Percentiles rank a stretch among this genome's conserved stretches.
These are phyloP conservation scores for Arachis monticola DNA, from an alignment of 331 rosid species.

Conservation along the genomic window DNA sequence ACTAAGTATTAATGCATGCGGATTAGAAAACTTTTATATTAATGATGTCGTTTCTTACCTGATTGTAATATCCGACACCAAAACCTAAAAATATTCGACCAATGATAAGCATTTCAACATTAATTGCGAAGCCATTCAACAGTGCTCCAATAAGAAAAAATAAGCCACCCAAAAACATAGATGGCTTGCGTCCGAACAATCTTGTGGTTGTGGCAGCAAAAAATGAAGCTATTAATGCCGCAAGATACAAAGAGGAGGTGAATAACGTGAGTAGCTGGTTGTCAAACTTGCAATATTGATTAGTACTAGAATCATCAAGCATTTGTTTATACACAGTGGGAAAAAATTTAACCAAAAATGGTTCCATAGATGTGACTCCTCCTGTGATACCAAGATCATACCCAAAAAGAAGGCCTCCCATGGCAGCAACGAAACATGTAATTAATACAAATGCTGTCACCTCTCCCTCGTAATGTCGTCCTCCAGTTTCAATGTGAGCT, in stretches of 20 bases:
- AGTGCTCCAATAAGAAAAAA: constrained; percentile 33
- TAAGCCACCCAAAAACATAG: constrained; percentile 36
- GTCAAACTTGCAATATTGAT: constrained; percentile 34
- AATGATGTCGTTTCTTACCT: constrained; percentile 15
- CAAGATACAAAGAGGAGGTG: constrained; percentile 36
- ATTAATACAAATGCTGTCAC: constrained; percentile 32
- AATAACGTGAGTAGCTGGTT: constrained; percentile 23
- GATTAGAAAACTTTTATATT: too few species aligned
- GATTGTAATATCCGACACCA: constrained; percentile 36
- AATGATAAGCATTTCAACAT: constrained; percentile 34
- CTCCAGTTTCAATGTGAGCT: neutral
- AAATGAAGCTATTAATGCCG: constrained; percentile 32
- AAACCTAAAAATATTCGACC: constrained; percentile 38
- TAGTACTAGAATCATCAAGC: neutral
- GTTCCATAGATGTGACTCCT: constrained; percentile 44
- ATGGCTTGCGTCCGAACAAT: constrained; percentile 25
- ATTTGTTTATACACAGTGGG: neutral
- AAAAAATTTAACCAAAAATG: constrained; percentile 29
- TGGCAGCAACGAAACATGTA: constrained; percentile 40
- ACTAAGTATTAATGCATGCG: too few species aligned
- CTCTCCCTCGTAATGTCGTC: constrained; percentile 18
- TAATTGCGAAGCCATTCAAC: constrained; percentile 9
- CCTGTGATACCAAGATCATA: constrained; percentile 41
- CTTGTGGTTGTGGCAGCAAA: constrained; percentile 32
- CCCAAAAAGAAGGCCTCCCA: constrained; percentile 42